Evolutionary conservation across 2,329 filamentous ascomycete genomes (phyloP).

Genomic region (Cercospora nicotianae): DNA sequence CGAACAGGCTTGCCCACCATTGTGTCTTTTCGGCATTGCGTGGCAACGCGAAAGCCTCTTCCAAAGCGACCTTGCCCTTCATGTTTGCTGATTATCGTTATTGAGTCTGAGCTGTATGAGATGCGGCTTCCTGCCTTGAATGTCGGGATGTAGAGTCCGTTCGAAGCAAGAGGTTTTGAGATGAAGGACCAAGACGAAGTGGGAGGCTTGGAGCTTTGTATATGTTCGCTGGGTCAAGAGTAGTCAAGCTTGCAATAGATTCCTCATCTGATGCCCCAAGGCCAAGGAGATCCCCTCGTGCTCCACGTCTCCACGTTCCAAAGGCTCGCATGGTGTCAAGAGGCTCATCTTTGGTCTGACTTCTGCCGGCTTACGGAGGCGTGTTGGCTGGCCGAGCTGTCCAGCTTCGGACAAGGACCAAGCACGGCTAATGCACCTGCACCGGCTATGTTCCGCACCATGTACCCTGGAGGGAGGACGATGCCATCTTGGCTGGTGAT

Average conservation of each 20-base stretch:
- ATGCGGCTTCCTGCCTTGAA: background rate
- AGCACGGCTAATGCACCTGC: background rate
- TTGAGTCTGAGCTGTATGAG: background rate
- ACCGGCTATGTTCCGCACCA: background rate
- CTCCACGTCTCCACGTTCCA: conserved; percentile 5
- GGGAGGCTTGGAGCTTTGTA: background rate
- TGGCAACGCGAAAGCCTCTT: conserved; percentile 63
- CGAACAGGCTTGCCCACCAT: conserved; percentile 63
- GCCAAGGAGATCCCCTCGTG: background rate
- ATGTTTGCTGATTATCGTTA: conserved; percentile 2
- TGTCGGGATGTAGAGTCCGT: background rate
- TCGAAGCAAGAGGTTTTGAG: background rate
- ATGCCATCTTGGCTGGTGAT: background rate
- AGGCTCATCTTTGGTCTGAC: background rate
- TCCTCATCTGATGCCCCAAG: background rate
- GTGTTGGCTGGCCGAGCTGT: background rate
- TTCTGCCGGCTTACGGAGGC: background rate
- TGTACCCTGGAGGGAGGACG: background rate
- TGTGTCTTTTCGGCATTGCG: conserved; percentile 58
- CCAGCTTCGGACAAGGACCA: background rate
- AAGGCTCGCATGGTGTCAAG: background rate
- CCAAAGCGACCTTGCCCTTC: conserved; percentile 59
- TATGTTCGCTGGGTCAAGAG: background rate
- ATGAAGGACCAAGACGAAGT: background rate
- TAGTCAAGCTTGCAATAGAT: background rate